Evolutionary conservation across 768 basidiomycete species (phyloP).

Genomic region (Lentinus tigrinus): DNA sequence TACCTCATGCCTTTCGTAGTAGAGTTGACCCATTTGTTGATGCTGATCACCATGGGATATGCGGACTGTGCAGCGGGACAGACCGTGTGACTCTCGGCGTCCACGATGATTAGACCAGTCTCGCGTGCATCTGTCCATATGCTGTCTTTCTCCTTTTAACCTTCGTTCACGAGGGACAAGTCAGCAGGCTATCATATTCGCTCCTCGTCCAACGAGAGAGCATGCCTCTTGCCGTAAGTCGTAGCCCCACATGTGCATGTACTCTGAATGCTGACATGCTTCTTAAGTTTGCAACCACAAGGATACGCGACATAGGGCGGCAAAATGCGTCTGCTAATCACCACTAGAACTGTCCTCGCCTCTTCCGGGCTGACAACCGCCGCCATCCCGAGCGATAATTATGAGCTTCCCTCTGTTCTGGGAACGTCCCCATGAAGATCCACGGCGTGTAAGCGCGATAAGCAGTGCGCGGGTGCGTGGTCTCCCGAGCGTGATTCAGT

Average conservation of each 20-base stretch:
- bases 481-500: constrained; percentile 19
- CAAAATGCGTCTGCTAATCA: not conserved
- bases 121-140: constrained; percentile 9
- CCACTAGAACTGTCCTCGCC: constrained; percentile 4
- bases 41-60: not conserved
- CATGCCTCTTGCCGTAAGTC: constrained; percentile 9
- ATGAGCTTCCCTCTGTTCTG: constrained; percentile 2
- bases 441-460: constrained; percentile 15
- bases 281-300: constrained; percentile 4
- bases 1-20: constrained; percentile 8
- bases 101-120: not conserved
- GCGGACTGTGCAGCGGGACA: not conserved
- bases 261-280: constrained; percentile 6
- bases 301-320: not conserved
- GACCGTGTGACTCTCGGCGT: constrained; percentile 13
- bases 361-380: not conserved
- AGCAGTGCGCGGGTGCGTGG: constrained; percentile 1
- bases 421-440: constrained; percentile 11
- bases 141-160: constrained; percentile 4
- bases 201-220: not conserved
- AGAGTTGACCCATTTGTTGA: constrained; percentile 6
- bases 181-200: constrained; percentile 2
- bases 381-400: not conserved
- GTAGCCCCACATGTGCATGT: constrained; percentile 5
- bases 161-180: constrained; percentile 7